Evolutionary conservation across 257 asterid genomes (phyloP), one percentile per base, ranked within the genome.

Genomic region (Lithospermum erythrorhizon): DNA sequence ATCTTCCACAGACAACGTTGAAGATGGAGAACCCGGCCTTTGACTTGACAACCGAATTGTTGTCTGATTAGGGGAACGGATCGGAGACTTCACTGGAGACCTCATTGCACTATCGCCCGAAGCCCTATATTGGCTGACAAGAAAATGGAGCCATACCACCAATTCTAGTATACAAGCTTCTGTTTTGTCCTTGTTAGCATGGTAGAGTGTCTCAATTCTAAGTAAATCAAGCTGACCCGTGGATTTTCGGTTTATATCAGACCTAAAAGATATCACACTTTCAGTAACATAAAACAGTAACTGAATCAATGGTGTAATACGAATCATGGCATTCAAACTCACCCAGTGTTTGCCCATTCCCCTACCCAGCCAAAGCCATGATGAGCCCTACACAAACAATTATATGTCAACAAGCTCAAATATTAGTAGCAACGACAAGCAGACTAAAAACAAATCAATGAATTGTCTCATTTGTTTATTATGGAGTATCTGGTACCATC

Each of bases 291-390:
- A 29, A 59, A 5, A 13, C 54, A 64, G 55, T 4, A 10, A 48
- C 24, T 55, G 41, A 22, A 22, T 23, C 55, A 15, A n/a, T 29
- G 8, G 48, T 19, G 37, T n/a, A 41, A 23, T 48, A 58, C 19
- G 53, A 48, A 51, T 23, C 29, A 21, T 18, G 14, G 62, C 6
- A 66, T 21, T 56, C 66, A 25, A 55, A 82, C 96, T 83, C 15
- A 93, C 99, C 97, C 94, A 18, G 87, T 78, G 71, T 83, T 93
- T n/a, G 99, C 99, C 99, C 99, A 93, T 63, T 93, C 99, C 75
- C 99, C 99, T 29, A 93, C 99, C 99, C 99, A 93, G 70, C 99
- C 99, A 25, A 93, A 93, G 63, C 99, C 99, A 64, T 93, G 99
- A 74, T 93, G 99, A 59, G 94, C 89, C 64, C 99, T 93, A 95